Percentiles rank a stretch among this genome's conserved stretches.
phyloP scores from a whole-genome alignment of 805 yeast species.

The Starmerella roubikii region DNA sequence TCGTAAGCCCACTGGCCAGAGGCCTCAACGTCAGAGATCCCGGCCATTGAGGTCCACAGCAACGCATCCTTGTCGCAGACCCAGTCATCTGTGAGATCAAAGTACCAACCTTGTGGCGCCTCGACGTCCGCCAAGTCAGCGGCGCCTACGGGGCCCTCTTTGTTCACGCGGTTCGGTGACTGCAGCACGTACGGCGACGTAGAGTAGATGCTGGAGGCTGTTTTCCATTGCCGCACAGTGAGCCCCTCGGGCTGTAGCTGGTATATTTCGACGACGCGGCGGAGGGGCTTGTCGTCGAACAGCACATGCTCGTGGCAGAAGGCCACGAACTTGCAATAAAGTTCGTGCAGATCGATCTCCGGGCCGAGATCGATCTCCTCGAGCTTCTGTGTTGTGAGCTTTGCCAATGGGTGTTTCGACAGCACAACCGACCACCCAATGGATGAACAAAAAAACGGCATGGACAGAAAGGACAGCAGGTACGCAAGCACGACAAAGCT shows the following conservation, averaged over 20 bases:
- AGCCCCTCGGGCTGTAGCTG: constrained; percentile 59
- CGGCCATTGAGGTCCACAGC: constrained; percentile 38
- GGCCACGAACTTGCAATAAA: background rate
- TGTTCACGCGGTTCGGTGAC: constrained; percentile 34
- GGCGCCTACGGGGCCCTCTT: constrained; percentile 55
- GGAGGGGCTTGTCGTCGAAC: constrained; percentile 56
- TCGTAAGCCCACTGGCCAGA: constrained; percentile 31
- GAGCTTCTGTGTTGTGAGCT: constrained; percentile 23
- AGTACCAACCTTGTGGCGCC: constrained; percentile 68
- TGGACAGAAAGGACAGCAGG: constrained; percentile 35
- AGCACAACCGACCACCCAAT: constrained; percentile 44
- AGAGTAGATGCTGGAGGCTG: constrained; percentile 37
- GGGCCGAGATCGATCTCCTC: constrained; percentile 16
- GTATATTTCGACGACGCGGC: constrained; percentile 54
- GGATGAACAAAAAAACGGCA: constrained; percentile 45
- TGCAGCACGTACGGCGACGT: constrained; percentile 39
- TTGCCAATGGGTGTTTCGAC: constrained; percentile 46
- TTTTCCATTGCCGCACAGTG: constrained; percentile 48
- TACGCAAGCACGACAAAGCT: constrained; percentile 22
- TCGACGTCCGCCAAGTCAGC: constrained; percentile 38
- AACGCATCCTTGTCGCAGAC: constrained; percentile 40
- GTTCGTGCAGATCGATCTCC: constrained; percentile 1
- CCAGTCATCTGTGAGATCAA: constrained; percentile 51
- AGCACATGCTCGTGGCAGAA: constrained; percentile 30
- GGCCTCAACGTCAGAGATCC: constrained; percentile 23